Evolutionary conservation across 805 yeast species (phyloP), one percentile per base, ranked within the genome.

Genomic region (Metschnikowia continentalis): DNA sequence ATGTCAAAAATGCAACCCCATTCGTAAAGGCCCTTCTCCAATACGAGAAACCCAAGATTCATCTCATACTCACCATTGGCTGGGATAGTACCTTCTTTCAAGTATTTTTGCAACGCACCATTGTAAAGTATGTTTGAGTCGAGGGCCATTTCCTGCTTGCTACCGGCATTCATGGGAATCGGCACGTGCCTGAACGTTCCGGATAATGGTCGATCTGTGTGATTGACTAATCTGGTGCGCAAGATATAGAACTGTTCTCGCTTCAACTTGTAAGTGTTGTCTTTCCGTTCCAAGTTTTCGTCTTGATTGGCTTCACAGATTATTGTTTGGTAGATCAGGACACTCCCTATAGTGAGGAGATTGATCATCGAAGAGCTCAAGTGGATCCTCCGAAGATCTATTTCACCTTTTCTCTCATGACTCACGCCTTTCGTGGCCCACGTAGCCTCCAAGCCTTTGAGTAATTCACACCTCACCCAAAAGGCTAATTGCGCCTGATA

Each of bases 1-100:
- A 58, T 53, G 41, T 74, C 77, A 41, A 74, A 59, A 1, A 72
- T 53, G 7, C 68, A 51, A 1, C 91, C 89, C 86, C 96, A 84
- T 63, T 88, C 94, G 62, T 84, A 90, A 44, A 81, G 84, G 1
- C 97, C 98, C 42, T 76, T 76, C 49, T 87, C 91, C 36, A 91
- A 69, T 4, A 89, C 79, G 17, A 84, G 76, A 45, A 84, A 78
- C 6, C 88, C 81, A 37, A 86, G 63, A 22, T 73, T 74, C 32
- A 81, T 69, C 1, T 64, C 70, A 3, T 69, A 47, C 0, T 71
- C 59, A 23, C 69, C 75, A 1, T 79, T 78, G 0, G 85, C 75
- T 1, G 58, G 59, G 0, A 84, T 57, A 2, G 68, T 63, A 0
- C 66, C 58, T 6, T 56, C 50, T 0, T 76, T 70, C 5, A 83